Evolutionary conservation across 2,329 filamentous ascomycete genomes (phyloP).

Genomic region (Helicocarpus griseus): DNA sequence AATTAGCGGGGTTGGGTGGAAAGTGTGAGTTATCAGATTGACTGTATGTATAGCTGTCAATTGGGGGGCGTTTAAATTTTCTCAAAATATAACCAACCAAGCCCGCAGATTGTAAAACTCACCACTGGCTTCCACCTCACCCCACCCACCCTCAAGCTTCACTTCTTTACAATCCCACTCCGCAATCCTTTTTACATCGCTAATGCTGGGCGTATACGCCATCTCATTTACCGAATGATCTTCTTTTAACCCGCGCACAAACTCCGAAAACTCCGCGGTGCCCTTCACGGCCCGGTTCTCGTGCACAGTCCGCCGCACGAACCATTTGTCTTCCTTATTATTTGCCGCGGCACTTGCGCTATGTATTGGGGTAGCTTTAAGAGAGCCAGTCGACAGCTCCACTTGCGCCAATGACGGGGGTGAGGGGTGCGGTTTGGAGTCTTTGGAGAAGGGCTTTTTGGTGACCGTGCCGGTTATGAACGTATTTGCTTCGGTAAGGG

Average conservation of each 20-base stretch:
- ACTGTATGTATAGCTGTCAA: conserved; percentile 15
- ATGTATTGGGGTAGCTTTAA: background rate
- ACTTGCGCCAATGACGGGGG: conserved; percentile 22
- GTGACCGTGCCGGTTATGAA: conserved; percentile 20
- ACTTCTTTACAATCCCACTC: conserved; percentile 16
- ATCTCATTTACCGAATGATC: conserved; percentile 32
- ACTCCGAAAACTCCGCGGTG: conserved; percentile 30
- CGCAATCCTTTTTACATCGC: conserved; percentile 20
- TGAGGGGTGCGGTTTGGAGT: conserved; percentile 21
- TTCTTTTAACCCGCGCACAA: conserved; percentile 26
- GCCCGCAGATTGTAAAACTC: conserved; percentile 1
- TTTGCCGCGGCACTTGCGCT: background rate
- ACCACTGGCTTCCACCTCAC: conserved; percentile 21
- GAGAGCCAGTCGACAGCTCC: conserved; percentile 15
- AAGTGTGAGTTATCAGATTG: conserved; percentile 28
- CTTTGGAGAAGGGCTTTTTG: conserved; percentile 15
- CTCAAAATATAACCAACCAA: background rate
- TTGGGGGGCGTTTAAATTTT: background rate
- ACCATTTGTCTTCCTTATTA: conserved; percentile 27
- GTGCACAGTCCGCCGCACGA: conserved; percentile 32
- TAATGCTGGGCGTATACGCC: conserved; percentile 32
- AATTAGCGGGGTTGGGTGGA: conserved; percentile 23
- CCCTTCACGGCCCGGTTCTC: conserved; percentile 19
- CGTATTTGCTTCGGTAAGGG: conserved; percentile 21
- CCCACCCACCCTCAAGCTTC: conserved; percentile 15